Evolutionary conservation across 441 rosid species (phyloP).

Genomic region (Adansonia rubrostipa): DNA sequence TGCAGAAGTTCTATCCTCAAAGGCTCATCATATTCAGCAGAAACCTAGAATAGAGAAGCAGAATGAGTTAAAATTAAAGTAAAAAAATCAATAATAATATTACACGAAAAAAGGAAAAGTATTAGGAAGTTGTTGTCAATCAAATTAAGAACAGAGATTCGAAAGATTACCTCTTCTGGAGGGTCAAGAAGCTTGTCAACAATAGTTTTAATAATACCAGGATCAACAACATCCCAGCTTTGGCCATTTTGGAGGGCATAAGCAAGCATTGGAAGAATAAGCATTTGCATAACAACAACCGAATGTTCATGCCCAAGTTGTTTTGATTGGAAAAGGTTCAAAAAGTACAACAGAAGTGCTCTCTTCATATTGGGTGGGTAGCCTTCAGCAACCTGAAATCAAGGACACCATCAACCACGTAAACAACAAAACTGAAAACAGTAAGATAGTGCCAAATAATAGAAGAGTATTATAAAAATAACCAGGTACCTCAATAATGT

Average conservation of each 20-base stretch:
- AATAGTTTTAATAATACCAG: constrained; percentile 79
- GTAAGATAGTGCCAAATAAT: constrained; percentile 2
- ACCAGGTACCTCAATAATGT: constrained; percentile 85
- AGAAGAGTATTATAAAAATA: constrained; percentile 12
- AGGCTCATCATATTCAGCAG: constrained; percentile 98
- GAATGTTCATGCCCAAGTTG: constrained; percentile 89
- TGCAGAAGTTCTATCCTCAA: constrained; percentile 99
- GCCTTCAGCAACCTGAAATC: constrained; percentile 88
- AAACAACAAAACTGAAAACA: background rate
- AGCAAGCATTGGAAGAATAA: constrained; percentile 96
- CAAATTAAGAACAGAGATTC: constrained; percentile 5
- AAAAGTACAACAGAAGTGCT: constrained; percentile 78
- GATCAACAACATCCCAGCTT: constrained; percentile 97
- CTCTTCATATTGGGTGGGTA: constrained; percentile 84
- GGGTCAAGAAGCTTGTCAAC: constrained; percentile 99
- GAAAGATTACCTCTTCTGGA: constrained; percentile 82
- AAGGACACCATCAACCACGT: constrained; percentile 20
- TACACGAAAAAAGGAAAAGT: background rate
- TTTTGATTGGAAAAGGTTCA: constrained; percentile 88
- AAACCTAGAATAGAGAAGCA: constrained; percentile 59
- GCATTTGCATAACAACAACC: constrained; percentile 99
- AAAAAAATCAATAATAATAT: constrained; percentile 23
- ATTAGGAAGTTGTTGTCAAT: constrained; percentile 20
- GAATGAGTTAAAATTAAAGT: constrained; percentile 21
- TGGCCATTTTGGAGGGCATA: constrained; percentile 89